These are phyloP conservation scores for Athelia psychrophila DNA, from an alignment of 1,284 basidiomycete genomes.

Conservation along the genomic window DNA sequence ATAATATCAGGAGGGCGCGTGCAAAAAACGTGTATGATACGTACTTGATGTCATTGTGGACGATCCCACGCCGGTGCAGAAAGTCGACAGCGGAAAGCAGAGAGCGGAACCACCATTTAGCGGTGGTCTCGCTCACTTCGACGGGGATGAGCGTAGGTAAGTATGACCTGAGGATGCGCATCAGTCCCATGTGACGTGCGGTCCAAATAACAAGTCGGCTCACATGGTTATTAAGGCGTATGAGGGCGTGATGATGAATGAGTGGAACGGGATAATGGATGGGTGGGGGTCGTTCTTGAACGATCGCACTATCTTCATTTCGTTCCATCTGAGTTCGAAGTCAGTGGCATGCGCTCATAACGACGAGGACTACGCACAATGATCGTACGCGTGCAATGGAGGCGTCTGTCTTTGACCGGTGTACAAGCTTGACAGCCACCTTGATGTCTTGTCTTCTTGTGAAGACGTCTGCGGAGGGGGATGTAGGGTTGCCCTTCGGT, in stretches of 20 bases:
- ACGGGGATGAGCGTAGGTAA: constrained; percentile 80
- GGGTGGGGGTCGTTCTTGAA: constrained; percentile 85
- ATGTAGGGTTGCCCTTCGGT: constrained; percentile 48
- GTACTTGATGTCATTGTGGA: constrained; percentile 95
- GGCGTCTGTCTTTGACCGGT: constrained; percentile 73
- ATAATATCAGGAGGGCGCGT: neutral
- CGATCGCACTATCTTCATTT: constrained; percentile 88
- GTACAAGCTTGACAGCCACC: constrained; percentile 89
- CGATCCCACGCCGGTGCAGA: constrained; percentile 82
- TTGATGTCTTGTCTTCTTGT: constrained; percentile 43
- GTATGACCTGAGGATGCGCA: constrained; percentile 52
- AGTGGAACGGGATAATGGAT: constrained; percentile 87
- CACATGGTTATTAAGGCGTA: constrained; percentile 88
- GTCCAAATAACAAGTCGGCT: constrained; percentile 36
- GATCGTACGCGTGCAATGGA: constrained; percentile 86
- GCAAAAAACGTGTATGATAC: constrained; percentile 19
- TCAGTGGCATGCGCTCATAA: constrained; percentile 4
- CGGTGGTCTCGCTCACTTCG: constrained; percentile 73
- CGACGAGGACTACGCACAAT: constrained; percentile 48
- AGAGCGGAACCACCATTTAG: constrained; percentile 82
- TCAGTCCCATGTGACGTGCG: no score
- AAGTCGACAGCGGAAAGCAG: constrained; percentile 88
- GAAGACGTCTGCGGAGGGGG: constrained; percentile 28
- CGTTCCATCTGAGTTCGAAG: constrained; percentile 70
- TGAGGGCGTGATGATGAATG: constrained; percentile 88